These are phyloP conservation scores for Rhizopogon vinicolor DNA, from an alignment of 768 basidiomycete genomes.

Conservation along the genomic window DNA sequence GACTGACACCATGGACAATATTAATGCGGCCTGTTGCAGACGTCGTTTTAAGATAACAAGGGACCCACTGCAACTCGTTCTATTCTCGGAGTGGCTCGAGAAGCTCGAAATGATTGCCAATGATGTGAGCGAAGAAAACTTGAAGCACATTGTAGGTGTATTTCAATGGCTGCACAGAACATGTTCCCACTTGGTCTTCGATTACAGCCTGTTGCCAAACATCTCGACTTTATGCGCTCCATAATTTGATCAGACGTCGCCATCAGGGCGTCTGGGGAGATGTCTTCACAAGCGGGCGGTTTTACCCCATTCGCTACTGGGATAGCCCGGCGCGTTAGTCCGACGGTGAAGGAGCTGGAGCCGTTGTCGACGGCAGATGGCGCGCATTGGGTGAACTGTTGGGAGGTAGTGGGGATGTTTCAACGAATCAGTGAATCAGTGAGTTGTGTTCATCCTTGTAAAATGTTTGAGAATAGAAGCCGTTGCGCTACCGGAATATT, in stretches of 20 bases:
- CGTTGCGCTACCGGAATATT: too few relatives aligned
- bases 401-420: too few relatives aligned
- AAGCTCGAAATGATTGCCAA: conserved; percentile 5
- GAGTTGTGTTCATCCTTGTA: too few relatives aligned
- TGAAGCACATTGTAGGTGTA: conserved; percentile 25
- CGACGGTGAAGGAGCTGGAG: conserved; percentile 13
- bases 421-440: too few relatives aligned
- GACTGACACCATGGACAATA: conserved; percentile 26
- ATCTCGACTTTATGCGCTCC: conserved; percentile 21
- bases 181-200: conserved; percentile 20
- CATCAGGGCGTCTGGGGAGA: not conserved
- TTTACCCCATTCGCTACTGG: conserved; percentile 15
- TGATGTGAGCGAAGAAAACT: conserved; percentile 18
- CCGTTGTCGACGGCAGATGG: conserved; percentile 7
- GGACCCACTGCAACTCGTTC: conserved; percentile 25
- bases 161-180: not conserved
- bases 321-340: conserved; percentile 11
- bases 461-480: too few relatives aligned
- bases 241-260: conserved; percentile 16
- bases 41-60: conserved; percentile 7
- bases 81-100: conserved; percentile 33
- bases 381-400: too few relatives aligned
- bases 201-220: conserved; percentile 16
- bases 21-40: conserved; percentile 23
- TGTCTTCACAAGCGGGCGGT: conserved; percentile 14